Base-by-base conservation (phyloP, 1,139 yeast genomes). In the Suhomyces yuchorum region DNA sequence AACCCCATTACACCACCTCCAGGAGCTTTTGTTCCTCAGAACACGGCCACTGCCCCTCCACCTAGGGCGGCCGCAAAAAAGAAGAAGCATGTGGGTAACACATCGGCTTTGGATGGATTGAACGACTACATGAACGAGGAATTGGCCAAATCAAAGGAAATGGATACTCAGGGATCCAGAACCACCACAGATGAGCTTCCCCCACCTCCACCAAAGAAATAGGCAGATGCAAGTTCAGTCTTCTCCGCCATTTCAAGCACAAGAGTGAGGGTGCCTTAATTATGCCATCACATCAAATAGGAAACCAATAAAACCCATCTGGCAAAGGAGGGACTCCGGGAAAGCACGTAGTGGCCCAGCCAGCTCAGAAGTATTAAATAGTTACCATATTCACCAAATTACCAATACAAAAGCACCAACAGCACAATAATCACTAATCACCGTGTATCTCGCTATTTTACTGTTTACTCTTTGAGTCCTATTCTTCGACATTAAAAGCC, bases 91-190 rank as follows among this genome's bases (percentile, higher is more conserved):
- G 60, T 58, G 15, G 56, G 58, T 6, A 56, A 65, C 2, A 57
- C 63, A 0, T 55, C 56, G 14, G 63, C 65, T 3, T 45, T 60
- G 24, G 66, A 60, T 34, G 76, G 65, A 3, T 61, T 75, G 44
- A 68, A 62, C 42, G 76, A 70, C 43, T 73, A 69, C 49, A 74
- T 75, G 79, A 72, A 75, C 51, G 79, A 75, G 55, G 80, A 75
- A 51, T 63, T 75, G 46, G 71, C 68, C 37, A 75, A 70, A 51
- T 75, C 80, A 1, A 74, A 74, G 48, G 69, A 70, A 43, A 44
- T 58, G 46, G 80, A 75, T 42, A 52, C 55, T 20, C 60, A 54
- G 11, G 44, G 44, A 20, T 26, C 47, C 3, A 48, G 42, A 19
- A 45, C 57, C 2, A 50, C 61, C 2, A 63, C 66, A 8, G 51